phyloP scores from a whole-genome alignment of 2,329 filamentous ascomycete genomes.

The Paracamarosporium sp. region DNA sequence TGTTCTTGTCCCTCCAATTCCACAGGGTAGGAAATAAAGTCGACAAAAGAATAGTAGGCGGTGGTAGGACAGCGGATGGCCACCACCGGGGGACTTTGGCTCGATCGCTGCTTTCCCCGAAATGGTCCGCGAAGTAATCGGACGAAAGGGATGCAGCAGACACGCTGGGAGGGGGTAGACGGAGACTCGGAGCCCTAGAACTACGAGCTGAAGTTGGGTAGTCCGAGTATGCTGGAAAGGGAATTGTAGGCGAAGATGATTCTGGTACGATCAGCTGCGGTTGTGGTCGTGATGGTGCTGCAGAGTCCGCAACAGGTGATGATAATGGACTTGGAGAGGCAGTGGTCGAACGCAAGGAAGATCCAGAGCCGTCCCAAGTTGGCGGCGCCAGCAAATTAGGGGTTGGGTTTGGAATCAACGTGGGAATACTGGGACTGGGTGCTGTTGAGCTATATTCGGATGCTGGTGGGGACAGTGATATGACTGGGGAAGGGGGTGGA shows the following conservation, averaged over 20 bases:
- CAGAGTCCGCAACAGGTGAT: constrained; percentile 34
- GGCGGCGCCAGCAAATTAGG: constrained; percentile 47
- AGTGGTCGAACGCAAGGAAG: constrained; percentile 22
- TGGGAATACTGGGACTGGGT: constrained; percentile 30
- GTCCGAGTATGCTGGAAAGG: constrained; percentile 74
- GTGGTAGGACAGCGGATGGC: constrained; percentile 76
- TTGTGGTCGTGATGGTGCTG: constrained; percentile 35
- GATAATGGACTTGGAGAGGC: constrained; percentile 30
- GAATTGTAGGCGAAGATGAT: constrained; percentile 57
- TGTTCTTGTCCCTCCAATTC: constrained; percentile 79
- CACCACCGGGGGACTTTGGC: constrained; percentile 71
- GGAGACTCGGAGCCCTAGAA: constrained; percentile 62
- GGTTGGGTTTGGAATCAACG: constrained; percentile 26
- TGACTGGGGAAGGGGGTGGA: constrained; percentile 43
- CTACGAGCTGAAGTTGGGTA: constrained; percentile 48
- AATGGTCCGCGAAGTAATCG: constrained; percentile 54
- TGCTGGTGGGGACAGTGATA: constrained; percentile 48
- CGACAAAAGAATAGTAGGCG: constrained; percentile 72
- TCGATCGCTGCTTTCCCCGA: constrained; percentile 48
- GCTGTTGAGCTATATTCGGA: constrained; percentile 37
- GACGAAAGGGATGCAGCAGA: constrained; percentile 59
- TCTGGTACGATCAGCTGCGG: constrained; percentile 52
- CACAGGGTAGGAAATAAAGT: constrained; percentile 88
- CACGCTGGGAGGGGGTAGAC: constrained; percentile 60
- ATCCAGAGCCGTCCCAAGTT: constrained; percentile 36